Evolutionary conservation across 352 stramenopile genomes (phyloP), one percentile per base, ranked within the genome.

Genomic region (Hyaloperonospora brassicae): DNA sequence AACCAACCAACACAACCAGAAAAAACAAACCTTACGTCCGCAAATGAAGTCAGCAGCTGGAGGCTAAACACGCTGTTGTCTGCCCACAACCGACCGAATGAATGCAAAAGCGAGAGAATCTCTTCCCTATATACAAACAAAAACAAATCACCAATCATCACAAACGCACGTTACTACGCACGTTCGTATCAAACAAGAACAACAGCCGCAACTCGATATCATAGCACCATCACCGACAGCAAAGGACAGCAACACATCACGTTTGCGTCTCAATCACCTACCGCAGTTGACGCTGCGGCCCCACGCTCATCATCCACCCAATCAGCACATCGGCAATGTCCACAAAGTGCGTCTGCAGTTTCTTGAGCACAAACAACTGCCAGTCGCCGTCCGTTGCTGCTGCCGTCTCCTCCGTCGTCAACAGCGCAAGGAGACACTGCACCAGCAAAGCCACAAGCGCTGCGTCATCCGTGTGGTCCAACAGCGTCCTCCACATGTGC

Each of bases 51-150:
- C 6, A 87, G 55, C 14, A 89, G 47, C 47, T 89, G 79, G 9
- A 76, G 56, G 25, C 76, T 85, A 25, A 87, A 89, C 9, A 86
- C 79, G 40, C 74, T 86, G 43, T 89, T 86, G 36, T 86, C 73
- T 1, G 66, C 52, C 79, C 79, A 89, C 5, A 89, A 61, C 17
- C 69, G 71, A 7, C 46, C 60, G 50, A 86, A 71, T 25, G 61
- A 50, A 6, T 84, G 57, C 38, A 87, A 64, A 21, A 86, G 34
- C 25, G 51, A 50, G 2, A 86, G 58, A 34, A 87, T 79, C 5
- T 70, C 53, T 39, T 85, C 68, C 31, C 75, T 88, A 30, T 12
- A 48, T 36, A 24, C 31, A 17, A 17, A 47, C 11, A 35, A 48
- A 21, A 36, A 35, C 27, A 34, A 8, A 9, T 34, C 27, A 34